Base-by-base conservation (phyloP, 371 early-diverging fungal genomes). In the Racocetra persica region DNA sequence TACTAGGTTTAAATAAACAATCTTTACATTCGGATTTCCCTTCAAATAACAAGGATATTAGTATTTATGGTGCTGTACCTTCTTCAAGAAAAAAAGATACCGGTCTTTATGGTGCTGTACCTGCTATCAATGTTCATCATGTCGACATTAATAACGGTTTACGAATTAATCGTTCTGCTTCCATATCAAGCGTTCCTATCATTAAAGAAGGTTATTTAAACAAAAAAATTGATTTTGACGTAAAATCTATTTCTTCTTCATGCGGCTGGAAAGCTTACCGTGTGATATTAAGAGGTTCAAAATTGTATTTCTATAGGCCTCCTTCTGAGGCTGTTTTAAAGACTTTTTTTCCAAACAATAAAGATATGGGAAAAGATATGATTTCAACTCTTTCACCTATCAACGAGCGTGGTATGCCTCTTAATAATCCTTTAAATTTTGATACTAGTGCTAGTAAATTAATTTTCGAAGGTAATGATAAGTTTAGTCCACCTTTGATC, bases 181-280 rank as follows among this genome's bases (percentile, higher is more conserved):
- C 41, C 32, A 69, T 36, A 11, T 76, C 81, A 11, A 62, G 24
- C 22, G 67, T 57, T 66, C 4, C 52, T 16, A 55, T 79, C 16
- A 66, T 79, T 22, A 82, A 90, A 78, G 92, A 92, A 82, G 93
- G 93, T 3, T 92, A 88, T 77, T 82, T 93, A 26, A 91, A 89
- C 83, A 91, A 91, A 83, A 92, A 91, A 82, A 88, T 90, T 28
- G 92, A 93, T 80, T 85, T 89, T 52, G 85, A 87, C 60, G 85
- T 89, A 16, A 89, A 89, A 59, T 87, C 89, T 81, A 85, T 85
- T 41, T 83, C 86, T 54, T 83, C 83, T 32, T 92, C 91, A n/a
- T 90, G 93, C 67, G 91, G 94, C 32, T 95, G 95, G 95, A 94
- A 93, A 84, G 88, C 93, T 5, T 95, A 95, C 82, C 89, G 89